Evolutionary conservation across 2,329 filamentous ascomycete genomes (phyloP), one percentile per base, ranked within the genome.

Genomic region (Coniosporium tulheliwenetii): DNA sequence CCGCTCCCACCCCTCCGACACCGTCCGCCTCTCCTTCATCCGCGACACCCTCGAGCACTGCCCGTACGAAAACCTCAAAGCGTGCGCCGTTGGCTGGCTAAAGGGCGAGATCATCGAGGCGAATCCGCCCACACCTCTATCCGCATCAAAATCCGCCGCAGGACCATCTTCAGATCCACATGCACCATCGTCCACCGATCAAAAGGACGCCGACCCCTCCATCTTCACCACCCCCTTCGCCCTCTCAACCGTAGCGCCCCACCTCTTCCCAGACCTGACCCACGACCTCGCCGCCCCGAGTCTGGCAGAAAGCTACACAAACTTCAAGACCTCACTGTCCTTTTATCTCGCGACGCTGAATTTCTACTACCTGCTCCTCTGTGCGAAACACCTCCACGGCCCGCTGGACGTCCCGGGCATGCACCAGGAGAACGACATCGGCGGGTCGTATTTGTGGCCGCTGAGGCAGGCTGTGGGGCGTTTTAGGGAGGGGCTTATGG

Each of bases 71-170:
- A 70, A 71, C 12, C 63, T 73, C 32, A 73, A 72, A 48, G 70
- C 71, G 31, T 68, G 66, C 35, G 73, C 73, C 2, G 66, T 78
- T 5, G 66, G 68, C 30, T 78, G 74, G 74, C 58, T 77, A 30
- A 77, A 76, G 50, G 63, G 72, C 34, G 74, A 77, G 50, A 69
- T 73, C 0, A 61, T 77, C 5, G 62, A 67, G 47, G 64, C 67
- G 4, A 65, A 58, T 33, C 48, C 47, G 33, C 41, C 10, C 42
- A 45, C 26, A 30, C 41, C 8, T 15, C 43, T 15, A 33, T 8
- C 44, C 39, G 19, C 39, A 34, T 29, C 38, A 31, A 38, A 16
- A 16, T 44, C 36, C 3, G 35, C 30, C 9, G 37, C 43, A n/a
- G 37, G 39, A n/a, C 19, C 7, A 3, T 33, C 44, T 5, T 47